Evolutionary conservation across 2,329 filamentous ascomycete genomes (phyloP).

Genomic region (Penicillium sp.): DNA sequence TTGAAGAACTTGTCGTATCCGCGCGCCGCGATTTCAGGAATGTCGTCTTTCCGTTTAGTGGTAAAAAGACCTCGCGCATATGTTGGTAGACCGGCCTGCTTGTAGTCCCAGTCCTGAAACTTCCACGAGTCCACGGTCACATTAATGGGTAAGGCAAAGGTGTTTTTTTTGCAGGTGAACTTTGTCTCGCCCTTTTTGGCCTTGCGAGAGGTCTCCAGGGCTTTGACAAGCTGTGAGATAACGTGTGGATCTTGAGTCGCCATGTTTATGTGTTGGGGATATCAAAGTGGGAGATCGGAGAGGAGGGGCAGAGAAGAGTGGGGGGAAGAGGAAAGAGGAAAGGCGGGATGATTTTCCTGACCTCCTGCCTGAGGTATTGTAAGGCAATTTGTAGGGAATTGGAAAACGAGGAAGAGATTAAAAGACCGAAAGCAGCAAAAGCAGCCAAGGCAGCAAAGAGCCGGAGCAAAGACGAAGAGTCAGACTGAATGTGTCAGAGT

Average conservation of each 20-base stretch:
- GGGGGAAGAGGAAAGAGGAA: neutral
- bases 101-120: conserved; percentile 95
- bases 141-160: conserved; percentile 64
- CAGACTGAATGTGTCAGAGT: conserved; percentile 11
- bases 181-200: conserved; percentile 51
- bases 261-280: conserved; percentile 12
- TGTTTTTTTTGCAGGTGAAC: conserved; percentile 77
- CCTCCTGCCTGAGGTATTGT: neutral
- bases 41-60: conserved; percentile 62
- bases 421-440: neutral
- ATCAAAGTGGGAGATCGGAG: neutral
- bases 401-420: neutral
- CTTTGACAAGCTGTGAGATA: conserved; percentile 63
- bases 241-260: conserved; percentile 64
- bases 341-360: neutral
- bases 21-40: conserved; percentile 75
- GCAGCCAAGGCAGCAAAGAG: neutral
- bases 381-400: neutral
- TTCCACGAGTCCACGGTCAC: conserved; percentile 85
- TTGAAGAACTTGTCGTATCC: conserved; percentile 99
- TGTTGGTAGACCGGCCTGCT: conserved; percentile 77
- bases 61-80: conserved; percentile 95
- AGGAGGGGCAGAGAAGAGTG: conserved; percentile 1
- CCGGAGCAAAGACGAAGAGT: neutral
- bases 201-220: conserved; percentile 55